Percentiles rank a stretch among this genome's conserved stretches.
Evolutionary conservation across 164 flowering plant species (phyloP).

Genomic region (Magnolia officinalis): DNA sequence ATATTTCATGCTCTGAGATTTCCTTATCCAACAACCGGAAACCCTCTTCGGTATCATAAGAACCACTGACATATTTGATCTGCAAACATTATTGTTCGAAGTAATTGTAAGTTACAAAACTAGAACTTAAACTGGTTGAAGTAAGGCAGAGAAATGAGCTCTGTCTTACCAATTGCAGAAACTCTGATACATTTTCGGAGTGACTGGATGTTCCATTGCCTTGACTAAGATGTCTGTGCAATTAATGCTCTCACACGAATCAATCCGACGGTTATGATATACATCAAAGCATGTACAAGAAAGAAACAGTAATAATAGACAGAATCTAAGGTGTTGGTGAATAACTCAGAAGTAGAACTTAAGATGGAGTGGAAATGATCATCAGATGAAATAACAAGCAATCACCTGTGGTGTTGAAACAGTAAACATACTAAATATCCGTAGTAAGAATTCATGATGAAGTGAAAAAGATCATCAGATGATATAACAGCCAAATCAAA

Average conservation of each 20-base stretch:
- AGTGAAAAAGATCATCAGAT: no score
- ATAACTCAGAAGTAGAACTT: no score
- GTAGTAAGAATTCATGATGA: no score
- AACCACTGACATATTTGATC: constrained; percentile 91
- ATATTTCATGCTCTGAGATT: constrained; percentile 65
- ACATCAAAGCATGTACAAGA: no score
- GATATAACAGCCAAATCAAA: no score
- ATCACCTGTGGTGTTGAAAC: no score
- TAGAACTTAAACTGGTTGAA: neutral
- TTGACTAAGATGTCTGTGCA: constrained; percentile 60
- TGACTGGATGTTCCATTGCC: constrained; percentile 38
- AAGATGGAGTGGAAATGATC: no score
- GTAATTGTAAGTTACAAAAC: constrained; percentile 1
- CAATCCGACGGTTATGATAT: no score
- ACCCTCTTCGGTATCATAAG: constrained; percentile 80
- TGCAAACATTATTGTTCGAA: constrained; percentile 26
- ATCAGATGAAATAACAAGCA: no score
- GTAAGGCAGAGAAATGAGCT: neutral
- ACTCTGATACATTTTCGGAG: constrained; percentile 49
- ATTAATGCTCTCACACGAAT: neutral
- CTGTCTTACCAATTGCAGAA: constrained; percentile 67
- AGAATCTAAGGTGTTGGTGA: no score
- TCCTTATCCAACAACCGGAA: constrained; percentile 67
- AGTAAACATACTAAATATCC: no score
- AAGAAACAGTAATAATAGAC: no score